Conservation (phyloP, 1,284 basidiomycete genomes). For the Apiotrichum gamsii region DNA sequence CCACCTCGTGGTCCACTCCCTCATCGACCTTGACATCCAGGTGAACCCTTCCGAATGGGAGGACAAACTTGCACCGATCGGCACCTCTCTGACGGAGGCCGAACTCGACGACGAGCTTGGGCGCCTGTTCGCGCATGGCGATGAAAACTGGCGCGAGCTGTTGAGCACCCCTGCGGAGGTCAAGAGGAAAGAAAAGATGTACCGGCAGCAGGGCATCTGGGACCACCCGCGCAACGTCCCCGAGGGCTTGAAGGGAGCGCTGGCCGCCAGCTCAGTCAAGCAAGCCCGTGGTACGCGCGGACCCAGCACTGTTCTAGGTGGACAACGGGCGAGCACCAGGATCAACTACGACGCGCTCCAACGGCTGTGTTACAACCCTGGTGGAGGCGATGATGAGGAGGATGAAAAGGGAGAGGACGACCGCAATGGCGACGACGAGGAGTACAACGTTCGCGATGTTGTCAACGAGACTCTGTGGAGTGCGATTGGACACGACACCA, state of each 20-base stretch:
- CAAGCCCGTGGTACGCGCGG: too few species aligned
- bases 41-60: conserved; percentile 4
- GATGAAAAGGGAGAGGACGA: too few species aligned
- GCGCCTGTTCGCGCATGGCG: conserved; percentile 10
- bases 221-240: background rate
- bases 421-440: too few species aligned
- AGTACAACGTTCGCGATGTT: too few species aligned
- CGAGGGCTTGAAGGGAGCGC: background rate
- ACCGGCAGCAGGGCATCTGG: conserved; percentile 3
- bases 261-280: too few species aligned
- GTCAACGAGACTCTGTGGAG: too few species aligned
- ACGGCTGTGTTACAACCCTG: too few species aligned
- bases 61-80: background rate
- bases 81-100: background rate
- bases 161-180: conserved; percentile 4
- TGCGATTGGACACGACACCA: too few species aligned
- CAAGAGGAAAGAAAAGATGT: background rate
- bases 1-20: conserved; percentile 27
- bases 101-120: conserved; percentile 18
- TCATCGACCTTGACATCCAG: conserved; percentile 9
- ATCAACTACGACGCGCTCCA: too few species aligned
- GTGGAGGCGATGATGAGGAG: too few species aligned
- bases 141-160: conserved; percentile 6
- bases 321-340: too few species aligned
- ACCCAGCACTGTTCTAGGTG: too few species aligned